Evolutionary conservation across 192 early-diverging fungal species (phyloP).

Genomic region (Borealophlyctis nickersoniae): DNA sequence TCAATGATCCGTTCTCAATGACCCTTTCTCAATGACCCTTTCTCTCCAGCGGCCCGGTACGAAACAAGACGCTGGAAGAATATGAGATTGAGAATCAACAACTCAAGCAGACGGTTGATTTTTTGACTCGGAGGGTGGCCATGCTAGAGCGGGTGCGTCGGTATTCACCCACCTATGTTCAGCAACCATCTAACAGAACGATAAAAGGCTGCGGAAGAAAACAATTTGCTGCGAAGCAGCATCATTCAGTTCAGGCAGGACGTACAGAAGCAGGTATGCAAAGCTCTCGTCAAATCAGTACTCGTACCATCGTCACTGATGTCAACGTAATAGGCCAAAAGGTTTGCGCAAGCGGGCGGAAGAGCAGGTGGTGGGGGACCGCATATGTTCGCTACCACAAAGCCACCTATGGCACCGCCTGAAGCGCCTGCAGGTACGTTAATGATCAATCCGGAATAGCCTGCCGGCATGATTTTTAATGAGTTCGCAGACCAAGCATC

Average conservation of each 20-base stretch:
- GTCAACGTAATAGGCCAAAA: too few species aligned
- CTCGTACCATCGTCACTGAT: conserved; percentile 6
- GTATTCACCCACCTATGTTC: conserved; percentile 4
- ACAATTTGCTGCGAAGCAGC: conserved; percentile 55
- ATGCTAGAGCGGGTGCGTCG: conserved; percentile 56
- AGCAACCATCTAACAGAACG: neutral
- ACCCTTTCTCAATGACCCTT: too few species aligned
- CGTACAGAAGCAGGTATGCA: conserved; percentile 45
- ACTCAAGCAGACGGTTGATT: conserved; percentile 60
- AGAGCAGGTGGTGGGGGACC: too few species aligned
- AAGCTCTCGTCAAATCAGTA: conserved; percentile 19
- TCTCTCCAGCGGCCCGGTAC: too few species aligned
- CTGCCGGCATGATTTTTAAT: too few species aligned
- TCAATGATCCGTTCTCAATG: too few species aligned
- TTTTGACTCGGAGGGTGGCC: conserved; percentile 49
- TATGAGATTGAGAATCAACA: conserved; percentile 64
- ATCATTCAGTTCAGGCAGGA: conserved; percentile 70
- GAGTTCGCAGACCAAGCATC: too few species aligned
- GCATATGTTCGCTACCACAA: too few species aligned
- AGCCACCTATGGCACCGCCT: neutral
- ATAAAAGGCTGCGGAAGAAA: conserved; percentile 55
- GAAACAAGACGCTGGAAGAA: conserved; percentile 65
- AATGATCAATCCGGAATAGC: too few species aligned
- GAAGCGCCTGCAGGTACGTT: neutral
- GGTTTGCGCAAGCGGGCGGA: too few species aligned